A percentile compares a stretch with the other conserved stretches of the same genome.
Evolutionary conservation across 1,139 yeast species (phyloP).

Genomic region (Yamadazyma membranifaciens): DNA sequence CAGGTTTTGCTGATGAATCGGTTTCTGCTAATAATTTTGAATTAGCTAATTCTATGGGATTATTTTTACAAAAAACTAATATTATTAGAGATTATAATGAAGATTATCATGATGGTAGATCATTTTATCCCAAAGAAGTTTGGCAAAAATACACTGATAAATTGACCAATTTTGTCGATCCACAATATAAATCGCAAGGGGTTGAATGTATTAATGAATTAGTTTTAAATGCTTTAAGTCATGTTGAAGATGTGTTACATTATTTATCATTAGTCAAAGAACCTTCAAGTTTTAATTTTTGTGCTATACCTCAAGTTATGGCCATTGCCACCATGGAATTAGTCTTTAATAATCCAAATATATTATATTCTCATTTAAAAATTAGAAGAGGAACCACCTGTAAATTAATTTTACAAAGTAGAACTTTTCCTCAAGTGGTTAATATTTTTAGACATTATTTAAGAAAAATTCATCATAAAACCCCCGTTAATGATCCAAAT

Average conservation of each 20-base stretch:
- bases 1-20: conserved; percentile 57
- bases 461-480: conserved; percentile 73
- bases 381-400: conserved; percentile 93
- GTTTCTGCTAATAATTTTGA: conserved; percentile 50
- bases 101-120: conserved; percentile 87
- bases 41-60: conserved; percentile 86
- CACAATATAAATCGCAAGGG: conserved; percentile 47
- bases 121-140: conserved; percentile 94
- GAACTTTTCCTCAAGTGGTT: conserved; percentile 76
- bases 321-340: conserved; percentile 91
- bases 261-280: conserved; percentile 79
- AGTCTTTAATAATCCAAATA: conserved; percentile 76
- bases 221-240: conserved; percentile 75
- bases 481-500: conserved; percentile 81
- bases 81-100: conserved; percentile 94
- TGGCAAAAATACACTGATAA: conserved; percentile 80
- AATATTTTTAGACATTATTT: conserved; percentile 71
- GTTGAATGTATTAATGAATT: conserved; percentile 78
- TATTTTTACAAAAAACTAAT: conserved; percentile 91
- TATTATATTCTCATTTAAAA: conserved; percentile 73
- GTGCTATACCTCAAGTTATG: conserved; percentile 98
- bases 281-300: conserved; percentile 81
- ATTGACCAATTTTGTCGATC: conserved; percentile 53
- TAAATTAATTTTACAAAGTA: conserved; percentile 66
- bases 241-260: conserved; percentile 72